phyloP scores from a whole-genome alignment of 164 flowering plant genomes.

The Chimonanthus salicifolius region DNA sequence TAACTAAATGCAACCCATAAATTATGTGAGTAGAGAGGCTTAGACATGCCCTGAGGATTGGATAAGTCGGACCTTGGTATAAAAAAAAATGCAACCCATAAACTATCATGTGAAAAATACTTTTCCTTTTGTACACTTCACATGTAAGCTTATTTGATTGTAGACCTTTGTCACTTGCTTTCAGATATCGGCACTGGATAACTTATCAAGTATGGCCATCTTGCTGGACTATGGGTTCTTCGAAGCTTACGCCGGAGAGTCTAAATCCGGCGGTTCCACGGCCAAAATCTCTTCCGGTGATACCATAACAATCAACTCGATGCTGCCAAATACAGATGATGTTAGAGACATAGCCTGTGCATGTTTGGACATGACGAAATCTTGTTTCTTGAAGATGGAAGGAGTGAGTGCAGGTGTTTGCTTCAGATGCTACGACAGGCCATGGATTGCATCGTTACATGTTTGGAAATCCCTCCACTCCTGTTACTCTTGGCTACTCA shows the following conservation, averaged over 20 bases:
- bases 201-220: slow-evolving; percentile 38
- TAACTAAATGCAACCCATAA: too few relatives aligned
- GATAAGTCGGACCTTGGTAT: too few relatives aligned
- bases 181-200: slow-evolving; percentile 33
- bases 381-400: slow-evolving; percentile 36
- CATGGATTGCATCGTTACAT: slow-evolving; percentile 26
- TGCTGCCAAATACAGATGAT: slow-evolving; percentile 12
- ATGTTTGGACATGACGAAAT: slow-evolving; percentile 34
- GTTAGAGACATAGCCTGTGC: slow-evolving; percentile 28
- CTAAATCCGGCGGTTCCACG: slow-evolving; percentile 33
- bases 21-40: too few relatives aligned
- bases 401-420: slow-evolving; percentile 43
- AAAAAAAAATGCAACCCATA: too few relatives aligned
- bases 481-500: slow-evolving; percentile 49
- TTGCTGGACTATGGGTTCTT: slow-evolving; percentile 40
- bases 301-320: slow-evolving; percentile 30
- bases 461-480: slow-evolving; percentile 54
- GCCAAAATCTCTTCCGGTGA: slow-evolving; percentile 44
- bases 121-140: too few relatives aligned
- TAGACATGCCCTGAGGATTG: too few relatives aligned
- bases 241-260: slow-evolving; percentile 55
- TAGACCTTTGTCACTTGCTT: not conserved
- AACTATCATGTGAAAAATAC: too few relatives aligned
- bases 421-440: slow-evolving; percentile 23
- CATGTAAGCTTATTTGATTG: too few relatives aligned